These are phyloP conservation scores for Trypanosoma cruzi DNA, from an alignment of 208 protist genomes.

Conservation along the genomic window DNA sequence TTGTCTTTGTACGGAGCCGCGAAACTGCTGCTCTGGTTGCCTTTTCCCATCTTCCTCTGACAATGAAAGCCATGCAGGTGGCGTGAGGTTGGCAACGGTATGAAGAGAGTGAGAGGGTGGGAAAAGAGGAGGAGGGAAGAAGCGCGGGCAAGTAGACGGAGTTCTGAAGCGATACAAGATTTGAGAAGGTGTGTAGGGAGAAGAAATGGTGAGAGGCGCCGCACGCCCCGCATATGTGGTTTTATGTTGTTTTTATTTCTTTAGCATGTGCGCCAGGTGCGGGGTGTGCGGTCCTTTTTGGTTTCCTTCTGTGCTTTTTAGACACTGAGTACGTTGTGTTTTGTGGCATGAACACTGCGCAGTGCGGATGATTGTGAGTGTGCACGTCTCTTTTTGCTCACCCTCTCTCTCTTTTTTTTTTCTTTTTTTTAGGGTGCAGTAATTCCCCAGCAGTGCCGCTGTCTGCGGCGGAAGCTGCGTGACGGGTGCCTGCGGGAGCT, in stretches of 20 bases:
- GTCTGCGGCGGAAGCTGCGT: too few relatives aligned
- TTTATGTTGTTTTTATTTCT: not conserved
- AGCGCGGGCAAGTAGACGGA: not conserved
- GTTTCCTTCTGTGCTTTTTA: not conserved
- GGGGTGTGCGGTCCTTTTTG: not conserved
- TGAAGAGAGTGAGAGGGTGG: not conserved
- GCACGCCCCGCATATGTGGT: not conserved
- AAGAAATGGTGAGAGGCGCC: not conserved
- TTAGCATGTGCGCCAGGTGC: not conserved
- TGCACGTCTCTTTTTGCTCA: not conserved
- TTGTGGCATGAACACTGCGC: not conserved
- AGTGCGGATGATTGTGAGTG: not conserved
- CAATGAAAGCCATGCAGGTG: not conserved
- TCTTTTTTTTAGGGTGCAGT: too few relatives aligned
- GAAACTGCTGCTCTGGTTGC: not conserved
- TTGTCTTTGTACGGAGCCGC: not conserved
- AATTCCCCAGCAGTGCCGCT: too few relatives aligned
- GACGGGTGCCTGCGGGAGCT: too few relatives aligned
- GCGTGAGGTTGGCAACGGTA: not conserved
- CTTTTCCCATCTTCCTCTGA: not conserved
- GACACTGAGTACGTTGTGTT: not conserved
- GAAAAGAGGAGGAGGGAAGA: not conserved
- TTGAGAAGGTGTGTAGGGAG: not conserved
- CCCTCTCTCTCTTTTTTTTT: not conserved
- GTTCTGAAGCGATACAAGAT: not conserved